Evolutionary conservation across 2,329 filamentous ascomycete species (phyloP).

Genomic region (Lojkania enalia): DNA sequence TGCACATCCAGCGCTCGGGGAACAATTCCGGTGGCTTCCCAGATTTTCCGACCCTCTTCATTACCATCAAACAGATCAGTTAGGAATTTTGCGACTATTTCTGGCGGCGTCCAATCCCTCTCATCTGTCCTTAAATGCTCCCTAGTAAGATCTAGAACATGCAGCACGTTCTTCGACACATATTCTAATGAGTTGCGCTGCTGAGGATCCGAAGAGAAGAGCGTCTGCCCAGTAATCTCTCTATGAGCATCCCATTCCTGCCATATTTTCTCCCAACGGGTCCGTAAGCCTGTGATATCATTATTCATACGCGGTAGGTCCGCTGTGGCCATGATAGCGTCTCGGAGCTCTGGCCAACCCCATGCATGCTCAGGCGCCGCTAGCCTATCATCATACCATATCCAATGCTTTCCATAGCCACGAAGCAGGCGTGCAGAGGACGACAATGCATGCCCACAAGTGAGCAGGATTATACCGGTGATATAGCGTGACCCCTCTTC

Average conservation of each 20-base stretch:
- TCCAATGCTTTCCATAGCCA: slow-evolving; percentile 4
- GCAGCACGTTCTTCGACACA: slow-evolving; percentile 7
- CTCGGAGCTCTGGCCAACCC: slow-evolving; percentile 4
- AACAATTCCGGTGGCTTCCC: slow-evolving; percentile 7
- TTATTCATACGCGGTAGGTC: slow-evolving; percentile 8
- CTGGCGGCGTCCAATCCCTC: slow-evolving; percentile 13
- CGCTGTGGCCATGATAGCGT: slow-evolving; percentile 5
- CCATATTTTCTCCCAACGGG: slow-evolving; percentile 4
- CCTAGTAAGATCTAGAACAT: slow-evolving; percentile 11
- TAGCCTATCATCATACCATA: slow-evolving; percentile 12
- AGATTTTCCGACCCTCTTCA: slow-evolving; percentile 8
- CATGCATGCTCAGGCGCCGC: slow-evolving; percentile 7
- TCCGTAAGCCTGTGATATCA: slow-evolving; percentile 1
- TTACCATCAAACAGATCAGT: slow-evolving; percentile 5
- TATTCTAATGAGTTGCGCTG: slow-evolving; percentile 1
- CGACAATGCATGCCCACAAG: slow-evolving; percentile 9
- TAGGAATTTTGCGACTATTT: slow-evolving; percentile 9
- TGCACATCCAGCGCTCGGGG: slow-evolving; percentile 1
- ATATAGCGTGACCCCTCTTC: slow-evolving; percentile 14
- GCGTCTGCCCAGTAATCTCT: background rate
- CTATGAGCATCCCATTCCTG: background rate
- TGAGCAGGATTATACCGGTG: slow-evolving; percentile 9
- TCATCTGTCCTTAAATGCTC: slow-evolving; percentile 12
- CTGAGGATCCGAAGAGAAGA: background rate
- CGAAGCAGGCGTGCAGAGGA: background rate